Evolutionary conservation across 805 yeast genomes (phyloP), one percentile per base, ranked within the genome.

Genomic region (Starmera quercuum): DNA sequence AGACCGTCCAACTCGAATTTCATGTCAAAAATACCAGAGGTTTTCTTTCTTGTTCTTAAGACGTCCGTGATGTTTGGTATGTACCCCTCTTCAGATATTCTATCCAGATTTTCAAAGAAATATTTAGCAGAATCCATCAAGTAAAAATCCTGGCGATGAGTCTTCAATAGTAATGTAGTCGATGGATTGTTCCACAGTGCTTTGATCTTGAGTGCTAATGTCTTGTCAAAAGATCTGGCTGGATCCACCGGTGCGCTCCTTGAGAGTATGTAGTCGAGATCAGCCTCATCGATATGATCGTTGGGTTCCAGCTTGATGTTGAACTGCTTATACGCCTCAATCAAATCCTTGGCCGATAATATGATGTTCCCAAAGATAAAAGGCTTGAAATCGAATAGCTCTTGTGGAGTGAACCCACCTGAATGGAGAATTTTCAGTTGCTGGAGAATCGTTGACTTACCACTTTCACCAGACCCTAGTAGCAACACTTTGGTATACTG

Each of bases 11-110:
- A 71, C 39, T 76, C 77, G 49, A 88, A 83, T 37, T 72, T 68
- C 38, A 85, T 78, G 54, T 87, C 96, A 47, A 79, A 84, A 16
- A 88, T 84, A 58, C 97, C 96, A 1, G 95, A 82, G 0, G 97
- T 88, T 60, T 85, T 88, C 54, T 85, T 83, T 63, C 97, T 75
- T 12, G 95, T 85, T 41, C 95, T 68, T 45, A 88, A 65, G 20
- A 87, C 78, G 59, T 88, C 97, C 24, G 78, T 73, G 19, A 75
- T 79, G 14, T 72, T 69, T 2, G 96, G 97, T 13, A 76, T 49
- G 54, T 83, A 88, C 39, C 70, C 68, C 3, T 70, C 65, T 6
- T 61, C 51, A 3, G 78, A 60, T 26, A 88, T 78, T 40, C 90
- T 63, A 20, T 67, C 68, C 29, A 85, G 53, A 45, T 79, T 76